These are phyloP conservation scores for Trichosporon coremiiforme DNA, from an alignment of 1,284 basidiomycete species.

Conservation along the genomic window DNA sequence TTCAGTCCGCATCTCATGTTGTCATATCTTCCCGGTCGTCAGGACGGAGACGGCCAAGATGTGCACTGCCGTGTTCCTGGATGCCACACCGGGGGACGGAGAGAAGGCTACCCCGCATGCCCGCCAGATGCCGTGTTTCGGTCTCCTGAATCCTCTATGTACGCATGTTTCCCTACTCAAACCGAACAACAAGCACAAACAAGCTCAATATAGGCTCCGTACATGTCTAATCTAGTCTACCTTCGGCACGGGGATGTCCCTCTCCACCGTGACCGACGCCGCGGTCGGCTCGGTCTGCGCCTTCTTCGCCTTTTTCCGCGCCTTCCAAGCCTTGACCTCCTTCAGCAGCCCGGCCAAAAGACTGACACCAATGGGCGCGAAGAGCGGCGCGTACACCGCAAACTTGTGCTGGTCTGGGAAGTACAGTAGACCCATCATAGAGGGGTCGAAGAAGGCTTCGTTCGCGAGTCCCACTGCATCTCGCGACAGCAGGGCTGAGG, in stretches of 20 bases:
- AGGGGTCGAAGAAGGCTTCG: constrained; percentile 92
- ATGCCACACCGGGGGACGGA: too few species aligned
- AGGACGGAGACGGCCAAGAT: too few species aligned
- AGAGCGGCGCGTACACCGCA: constrained; percentile 88
- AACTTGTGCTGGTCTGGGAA: constrained; percentile 96
- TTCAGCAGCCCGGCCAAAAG: constrained; percentile 71
- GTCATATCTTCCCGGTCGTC: too few species aligned
- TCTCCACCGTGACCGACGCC: not conserved
- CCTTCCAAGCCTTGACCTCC: constrained; percentile 67
- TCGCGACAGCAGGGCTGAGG: constrained; percentile 65
- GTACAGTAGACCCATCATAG: constrained; percentile 92
- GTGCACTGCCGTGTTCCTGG: too few species aligned
- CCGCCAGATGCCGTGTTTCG: too few species aligned
- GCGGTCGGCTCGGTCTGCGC: not conserved
- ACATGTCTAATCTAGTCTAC: constrained; percentile 2
- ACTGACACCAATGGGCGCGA: constrained; percentile 80
- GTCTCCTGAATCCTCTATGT: not conserved
- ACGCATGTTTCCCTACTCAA: too few species aligned
- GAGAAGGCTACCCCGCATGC: too few species aligned
- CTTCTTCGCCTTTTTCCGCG: not conserved
- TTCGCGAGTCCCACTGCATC: constrained; percentile 73
- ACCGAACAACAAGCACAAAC: not conserved
- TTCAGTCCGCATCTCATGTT: too few species aligned
- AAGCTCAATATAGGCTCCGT: not conserved
- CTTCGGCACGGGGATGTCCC: not conserved